Base-by-base conservation (phyloP, 2,329 filamentous ascomycete genomes). In the Tolypocladium endophyticum region DNA sequence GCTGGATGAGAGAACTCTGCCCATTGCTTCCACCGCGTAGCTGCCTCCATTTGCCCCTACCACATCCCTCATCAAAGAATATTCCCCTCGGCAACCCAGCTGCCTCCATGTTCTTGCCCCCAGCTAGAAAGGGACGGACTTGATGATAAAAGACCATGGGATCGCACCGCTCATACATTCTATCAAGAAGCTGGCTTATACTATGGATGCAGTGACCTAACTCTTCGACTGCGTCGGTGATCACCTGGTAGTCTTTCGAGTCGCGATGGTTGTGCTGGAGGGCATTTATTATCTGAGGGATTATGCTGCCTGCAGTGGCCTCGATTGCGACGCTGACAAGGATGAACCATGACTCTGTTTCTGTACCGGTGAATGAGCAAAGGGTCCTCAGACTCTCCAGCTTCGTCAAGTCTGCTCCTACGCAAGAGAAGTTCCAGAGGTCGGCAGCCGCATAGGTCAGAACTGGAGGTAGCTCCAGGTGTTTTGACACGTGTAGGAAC, bases 321-420 rank as follows among this genome's bases (percentile, higher is more conserved):
- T 97, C 93, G 70, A 97, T 95, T 23, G 92, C 92, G 0, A 95
- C 88, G 0, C 90, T 96, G 62, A 97, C 81, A 39, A 94, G 79
- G 66, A 92, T 92, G 75, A 97, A 97, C 93, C 93, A 97, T 66
- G 92, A 91, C 73, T 97, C 93, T 65, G 95, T 92, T 56, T 87
- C 76, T 7, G 90, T 94, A 33, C 91, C 92, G 4, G 92, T 97
- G 68, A 96, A 94, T 12, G 92, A 95, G 68, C 88, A 82, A 14
- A 92, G 79, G 0, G 87, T 87, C n/a, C 81, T 78, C 14, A 97
- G 78, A 56, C 87, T 85, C 60, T 90, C 83, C 14, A 94, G 77
- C 60, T 84, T 77, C 64, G 86, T 82, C 33, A 88, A 83, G 57
- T 86, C 81, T 1, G 66, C 55, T 3, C 72, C 70, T 0, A 65